phyloP scores from a whole-genome alignment of 148 eudicot species.

The Amaranthus hypochondriacus region DNA sequence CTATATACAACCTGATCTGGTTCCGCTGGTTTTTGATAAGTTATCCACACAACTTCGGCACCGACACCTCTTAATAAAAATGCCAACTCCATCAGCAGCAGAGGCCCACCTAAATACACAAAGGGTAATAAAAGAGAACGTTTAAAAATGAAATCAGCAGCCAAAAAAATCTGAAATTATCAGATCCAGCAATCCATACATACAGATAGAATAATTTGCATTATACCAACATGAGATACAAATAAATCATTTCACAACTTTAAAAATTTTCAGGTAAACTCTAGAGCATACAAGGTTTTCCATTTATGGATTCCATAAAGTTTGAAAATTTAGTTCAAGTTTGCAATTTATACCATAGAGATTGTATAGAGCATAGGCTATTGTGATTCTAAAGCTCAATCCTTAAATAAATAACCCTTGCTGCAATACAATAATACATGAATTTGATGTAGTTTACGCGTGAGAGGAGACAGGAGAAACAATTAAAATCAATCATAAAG shows the following conservation, averaged over 20 bases:
- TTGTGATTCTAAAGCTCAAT: too few species aligned
- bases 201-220: slow-evolving; percentile 3
- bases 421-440: too few species aligned
- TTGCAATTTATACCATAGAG: too few species aligned
- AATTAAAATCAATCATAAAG: too few species aligned
- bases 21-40: slow-evolving; percentile 62
- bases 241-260: neutral
- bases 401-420: too few species aligned
- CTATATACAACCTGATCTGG: slow-evolving; percentile 51
- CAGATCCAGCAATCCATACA: neutral
- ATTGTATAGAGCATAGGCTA: too few species aligned
- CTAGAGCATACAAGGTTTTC: neutral
- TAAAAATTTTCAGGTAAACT: neutral
- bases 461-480: too few species aligned
- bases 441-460: too few species aligned
- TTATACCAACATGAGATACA: neutral
- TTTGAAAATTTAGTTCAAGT: too few species aligned
- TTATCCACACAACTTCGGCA: slow-evolving; percentile 70
- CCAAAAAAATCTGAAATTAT: neutral
- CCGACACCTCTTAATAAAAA: slow-evolving; percentile 66
- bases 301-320: too few species aligned
- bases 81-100: slow-evolving; percentile 72
- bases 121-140: slow-evolving; percentile 5
- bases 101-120: slow-evolving; percentile 56
- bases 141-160: neutral